These are phyloP conservation scores for Heimioporus sp. DNA, from an alignment of 768 basidiomycete species.

Conservation along the genomic window DNA sequence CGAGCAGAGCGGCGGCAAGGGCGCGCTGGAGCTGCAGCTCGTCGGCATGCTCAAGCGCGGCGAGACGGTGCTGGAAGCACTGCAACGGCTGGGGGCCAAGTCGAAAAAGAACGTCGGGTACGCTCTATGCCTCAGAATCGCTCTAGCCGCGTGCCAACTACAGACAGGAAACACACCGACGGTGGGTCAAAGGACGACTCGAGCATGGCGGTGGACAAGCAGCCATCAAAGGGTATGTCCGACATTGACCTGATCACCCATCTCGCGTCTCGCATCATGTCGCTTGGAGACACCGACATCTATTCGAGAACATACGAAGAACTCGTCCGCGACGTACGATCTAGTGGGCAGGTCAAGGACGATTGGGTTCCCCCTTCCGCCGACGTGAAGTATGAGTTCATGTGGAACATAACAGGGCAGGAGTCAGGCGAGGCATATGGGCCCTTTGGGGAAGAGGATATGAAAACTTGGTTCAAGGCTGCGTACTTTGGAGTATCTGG, in stretches of 20 bases:
- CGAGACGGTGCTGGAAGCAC: constrained; percentile 86
- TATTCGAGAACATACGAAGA: constrained; percentile 87
- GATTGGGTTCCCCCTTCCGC: constrained; percentile 78
- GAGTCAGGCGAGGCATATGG: constrained; percentile 62
- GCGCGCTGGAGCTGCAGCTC: constrained; percentile 62
- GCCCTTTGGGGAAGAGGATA: constrained; percentile 77
- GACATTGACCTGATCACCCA: constrained; percentile 82
- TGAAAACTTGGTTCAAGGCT: constrained; percentile 77
- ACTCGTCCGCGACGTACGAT: constrained; percentile 71
- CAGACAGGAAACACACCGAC: constrained; percentile 28
- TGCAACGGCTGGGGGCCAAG: constrained; percentile 76
- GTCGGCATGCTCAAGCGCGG: constrained; percentile 79
- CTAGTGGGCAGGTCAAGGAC: constrained; percentile 63
- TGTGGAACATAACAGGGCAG: constrained; percentile 63
- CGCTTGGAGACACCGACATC: constrained; percentile 80
- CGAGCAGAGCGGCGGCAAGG: constrained; percentile 63
- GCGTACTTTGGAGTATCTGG: constrained; percentile 77
- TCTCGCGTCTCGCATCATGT: constrained; percentile 85
- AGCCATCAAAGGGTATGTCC: constrained; percentile 32
- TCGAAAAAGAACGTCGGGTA: constrained; percentile 47
- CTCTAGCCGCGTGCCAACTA: not conserved
- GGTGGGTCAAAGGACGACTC: constrained; percentile 32
- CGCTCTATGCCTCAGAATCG: not conserved
- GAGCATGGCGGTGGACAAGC: constrained; percentile 53
- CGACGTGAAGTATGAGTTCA: constrained; percentile 77